Base-by-base conservation (phyloP, 257 asterid genomes). In the Ehretia macrophylla region DNA sequence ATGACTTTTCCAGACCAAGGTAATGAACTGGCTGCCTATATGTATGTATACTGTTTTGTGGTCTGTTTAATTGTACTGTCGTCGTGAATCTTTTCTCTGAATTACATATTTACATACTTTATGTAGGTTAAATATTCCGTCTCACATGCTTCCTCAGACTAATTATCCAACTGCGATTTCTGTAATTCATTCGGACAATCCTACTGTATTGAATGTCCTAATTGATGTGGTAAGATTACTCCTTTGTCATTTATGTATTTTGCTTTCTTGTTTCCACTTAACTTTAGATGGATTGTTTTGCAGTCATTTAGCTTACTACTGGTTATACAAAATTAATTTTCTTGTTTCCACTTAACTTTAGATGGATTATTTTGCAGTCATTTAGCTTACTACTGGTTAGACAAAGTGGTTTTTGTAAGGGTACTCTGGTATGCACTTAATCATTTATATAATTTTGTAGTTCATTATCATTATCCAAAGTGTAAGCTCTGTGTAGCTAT, bases 121-220 rank as follows among this genome's bases (percentile, higher is more conserved):
- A 64, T 62, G 73, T 81, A 91, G 98, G 82, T 72, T 92, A 69
- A 65, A 77, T 60, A 80, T 92, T 71, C 99, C 99, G 40, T 58
- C 62, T 35, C 94, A 84, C 80, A 92, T 88, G 99, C 91, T 92
- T 71, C 99, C 99, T 51, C 96, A 80, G 65, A 92, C 97, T 62
- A 70, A 68, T 61, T 85, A 86, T 71, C 97, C 99, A 63, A 88
- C 97, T 58, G 81, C 76, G 14, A 74, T 92, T 64, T 86, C 96
- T 45, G 86, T 81, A 51, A 45, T 92, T 59, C 75, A 68, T 60
- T 83, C 87, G 23, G 99, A 88, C 72, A 83, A 77, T 69, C 76
- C 86, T 60, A 80, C 88, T 0, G 90, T 92, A 51, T 64, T 79
- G 64, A 92, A 92, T 69, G 96, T 85, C 65, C 73, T 92, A 84